Evolutionary conservation across 768 basidiomycete species (phyloP).

Genomic region (Suillus paluster): DNA sequence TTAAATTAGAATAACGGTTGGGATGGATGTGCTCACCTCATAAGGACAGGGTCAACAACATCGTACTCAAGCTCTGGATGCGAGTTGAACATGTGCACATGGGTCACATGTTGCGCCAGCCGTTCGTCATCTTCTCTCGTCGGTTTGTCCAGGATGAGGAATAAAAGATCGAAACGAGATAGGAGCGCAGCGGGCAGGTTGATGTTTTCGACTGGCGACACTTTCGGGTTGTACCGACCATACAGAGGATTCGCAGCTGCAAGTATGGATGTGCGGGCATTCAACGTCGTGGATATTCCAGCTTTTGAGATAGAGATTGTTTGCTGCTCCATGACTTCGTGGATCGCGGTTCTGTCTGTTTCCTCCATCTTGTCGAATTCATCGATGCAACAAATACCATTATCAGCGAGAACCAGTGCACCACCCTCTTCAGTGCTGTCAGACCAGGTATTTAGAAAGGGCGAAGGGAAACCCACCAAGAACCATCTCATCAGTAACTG

Average conservation of each 20-base stretch:
- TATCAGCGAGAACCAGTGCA: slow-evolving; percentile 97
- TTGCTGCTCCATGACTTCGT: slow-evolving; percentile 99
- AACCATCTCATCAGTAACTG: slow-evolving; percentile 99
- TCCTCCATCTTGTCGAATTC: slow-evolving; percentile 99
- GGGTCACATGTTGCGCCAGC: slow-evolving; percentile 95
- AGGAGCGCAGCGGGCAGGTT: slow-evolving; percentile 96
- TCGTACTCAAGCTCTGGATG: slow-evolving; percentile 89
- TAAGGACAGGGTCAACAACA: slow-evolving; percentile 81
- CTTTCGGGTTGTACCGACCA: slow-evolving; percentile 96
- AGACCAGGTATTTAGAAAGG: slow-evolving; percentile 8
- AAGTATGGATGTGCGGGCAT: slow-evolving; percentile 95
- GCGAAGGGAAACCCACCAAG: slow-evolving; percentile 65
- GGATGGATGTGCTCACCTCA: slow-evolving; percentile 62
- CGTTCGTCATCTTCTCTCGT: slow-evolving; percentile 94
- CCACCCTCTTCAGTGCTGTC: slow-evolving; percentile 80
- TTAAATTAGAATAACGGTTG: slow-evolving; percentile 12
- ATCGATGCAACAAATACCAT: slow-evolving; percentile 99
- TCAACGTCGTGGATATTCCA: slow-evolving; percentile 97
- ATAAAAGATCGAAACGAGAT: slow-evolving; percentile 95
- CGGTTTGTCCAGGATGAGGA: slow-evolving; percentile 97
- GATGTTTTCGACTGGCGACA: slow-evolving; percentile 98
- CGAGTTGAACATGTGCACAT: slow-evolving; percentile 94
- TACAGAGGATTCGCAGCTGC: slow-evolving; percentile 98
- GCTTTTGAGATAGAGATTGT: slow-evolving; percentile 99
- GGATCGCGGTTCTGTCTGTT: slow-evolving; percentile 94